Evolutionary conservation across 768 basidiomycete genomes (phyloP), one percentile per base, ranked within the genome.

Genomic region (Rhizopogon vinicolor): DNA sequence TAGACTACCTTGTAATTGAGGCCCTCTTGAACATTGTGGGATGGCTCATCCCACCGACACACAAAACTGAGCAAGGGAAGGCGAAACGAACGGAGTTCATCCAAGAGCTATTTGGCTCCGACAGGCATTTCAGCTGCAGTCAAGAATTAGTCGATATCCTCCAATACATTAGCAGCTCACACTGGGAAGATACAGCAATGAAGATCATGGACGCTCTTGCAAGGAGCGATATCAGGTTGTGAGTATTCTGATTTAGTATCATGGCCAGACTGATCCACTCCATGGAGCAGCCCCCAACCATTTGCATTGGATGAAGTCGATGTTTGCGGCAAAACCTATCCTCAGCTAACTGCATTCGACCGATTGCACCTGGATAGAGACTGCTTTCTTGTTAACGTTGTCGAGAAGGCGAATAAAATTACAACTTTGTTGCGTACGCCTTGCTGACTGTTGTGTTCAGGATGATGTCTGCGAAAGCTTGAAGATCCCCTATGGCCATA

Each of bases 1-100:
- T 7, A 85, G 86, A 82, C 52, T 85, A 78, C 60, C 68, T 86
- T 16, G 75, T 78, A 13, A 66, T 85, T 42, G 86, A 87, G 63
- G 74, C 78, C 14, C 72, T 85, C 3, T 63, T 86, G 42, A 77
- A 80, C 51, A 60, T 87, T 1, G 78, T 86, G 62, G 84, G 78
- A 35, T 78, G 78, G 41, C 68, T 85, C 13, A 65, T 86, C 25
- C 82, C 84, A 16, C 69, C 79, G 12, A 65, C 71, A 5, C 69
- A 74, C 48, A 65, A 63, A n/a, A 68, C 66, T 9, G 56, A 63
- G 1, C 70, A 73, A 41, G 72, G 74, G 40, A 66, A 63, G 18
- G 50, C 56, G 7, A 74, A 72, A 58, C 74, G 83, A 49, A 59
- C 67, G 10, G 62, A 71, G 35, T 87, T 83, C 58, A 75, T 85